Base-by-base conservation (phyloP, 2,329 filamentous ascomycete genomes). In the Dryadomyces quercus-mongolicae region DNA sequence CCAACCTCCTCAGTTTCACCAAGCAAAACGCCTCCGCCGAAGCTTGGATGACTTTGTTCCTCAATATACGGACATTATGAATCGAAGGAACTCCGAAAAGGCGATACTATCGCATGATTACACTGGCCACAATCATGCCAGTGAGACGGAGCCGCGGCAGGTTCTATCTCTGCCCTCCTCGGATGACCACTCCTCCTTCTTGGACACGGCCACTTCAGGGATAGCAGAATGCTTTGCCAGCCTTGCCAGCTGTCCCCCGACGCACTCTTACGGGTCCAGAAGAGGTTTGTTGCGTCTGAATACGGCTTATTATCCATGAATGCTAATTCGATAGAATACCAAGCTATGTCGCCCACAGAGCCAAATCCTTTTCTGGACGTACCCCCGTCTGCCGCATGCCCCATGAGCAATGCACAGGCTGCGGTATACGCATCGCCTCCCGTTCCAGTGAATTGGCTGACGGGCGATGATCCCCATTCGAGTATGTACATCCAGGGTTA, bases 171-270 rank as follows among this genome's bases (percentile, higher is more conserved):
- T n/a, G 8, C 13, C 25, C 18, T 8, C 43, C 16, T 10, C 43
- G 3, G 4, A 6, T 1, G 7, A 18, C 6, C 20, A 13, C 20
- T 13, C 43, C 7, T 52, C 51, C 13, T 38, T 52, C 5, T 15
- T 63, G 21, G 57, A 63, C 34, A 60, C 62, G 60, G 63, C 62
- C 5, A 56, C 62, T 46, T 55, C 64, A 45, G 63, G 67, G 34
- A 49, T 71, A 42, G 62, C 65, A 48, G 63, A 67, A 20, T 70
- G 63, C 51, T 57, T 71, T 20, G 58, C 63, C 34, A 65, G 61
- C 55, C 64, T 71, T 43, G 57, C 64, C 31, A 55, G 68, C 52
- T 72, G 69, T 54, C 59, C 64, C 34, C 63, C 68, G n/a, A 22
- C 16, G 53, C 62, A 65, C 46, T 59, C 63, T 21, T 65, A 65